These are phyloP conservation scores for Juglanconis oblonga DNA, from an alignment of 2,329 filamentous ascomycete genomes.

Conservation along the genomic window DNA sequence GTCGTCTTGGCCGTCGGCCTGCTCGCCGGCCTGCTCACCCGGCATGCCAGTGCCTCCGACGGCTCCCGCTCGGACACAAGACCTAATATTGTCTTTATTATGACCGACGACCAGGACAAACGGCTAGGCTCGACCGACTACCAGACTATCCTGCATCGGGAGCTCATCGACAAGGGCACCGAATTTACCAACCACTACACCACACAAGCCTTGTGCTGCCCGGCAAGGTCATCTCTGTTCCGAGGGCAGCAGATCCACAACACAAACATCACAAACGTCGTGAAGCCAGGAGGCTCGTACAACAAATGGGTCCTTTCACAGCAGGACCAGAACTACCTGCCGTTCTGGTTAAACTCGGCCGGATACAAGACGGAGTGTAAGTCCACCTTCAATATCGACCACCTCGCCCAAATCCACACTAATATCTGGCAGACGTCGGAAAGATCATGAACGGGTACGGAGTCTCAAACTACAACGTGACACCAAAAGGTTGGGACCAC, in stretches of 20 bases:
- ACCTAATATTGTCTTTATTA: slow-evolving; percentile 25
- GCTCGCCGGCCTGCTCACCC: slow-evolving; percentile 13
- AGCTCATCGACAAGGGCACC: slow-evolving; percentile 23
- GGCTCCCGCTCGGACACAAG: not conserved
- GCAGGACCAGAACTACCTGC: slow-evolving; percentile 40
- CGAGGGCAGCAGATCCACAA: slow-evolving; percentile 27
- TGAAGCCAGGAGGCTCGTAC: slow-evolving; percentile 36
- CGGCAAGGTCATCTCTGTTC: slow-evolving; percentile 24
- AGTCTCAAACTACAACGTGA: slow-evolving; percentile 36
- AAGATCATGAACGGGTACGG: slow-evolving; percentile 44
- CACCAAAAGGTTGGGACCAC: slow-evolving; percentile 27
- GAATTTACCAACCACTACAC: slow-evolving; percentile 26
- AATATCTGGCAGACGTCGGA: slow-evolving; percentile 26
- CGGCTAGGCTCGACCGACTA: slow-evolving; percentile 20
- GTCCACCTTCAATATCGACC: not conserved
- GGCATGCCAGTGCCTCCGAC: not conserved
- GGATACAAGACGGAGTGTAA: slow-evolving; percentile 43
- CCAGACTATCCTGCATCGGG: slow-evolving; percentile 20
- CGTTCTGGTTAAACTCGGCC: slow-evolving; percentile 40
- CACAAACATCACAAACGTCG: slow-evolving; percentile 29
- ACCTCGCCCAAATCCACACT: too few relatives aligned
- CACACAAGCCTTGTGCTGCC: slow-evolving; percentile 27
- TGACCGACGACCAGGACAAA: slow-evolving; percentile 24
- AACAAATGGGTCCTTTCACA: slow-evolving; percentile 41
- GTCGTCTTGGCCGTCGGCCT: slow-evolving; percentile 12